These are phyloP conservation scores for Holtermannia corniformis DNA, from an alignment of 768 basidiomycete genomes.

Conservation along the genomic window DNA sequence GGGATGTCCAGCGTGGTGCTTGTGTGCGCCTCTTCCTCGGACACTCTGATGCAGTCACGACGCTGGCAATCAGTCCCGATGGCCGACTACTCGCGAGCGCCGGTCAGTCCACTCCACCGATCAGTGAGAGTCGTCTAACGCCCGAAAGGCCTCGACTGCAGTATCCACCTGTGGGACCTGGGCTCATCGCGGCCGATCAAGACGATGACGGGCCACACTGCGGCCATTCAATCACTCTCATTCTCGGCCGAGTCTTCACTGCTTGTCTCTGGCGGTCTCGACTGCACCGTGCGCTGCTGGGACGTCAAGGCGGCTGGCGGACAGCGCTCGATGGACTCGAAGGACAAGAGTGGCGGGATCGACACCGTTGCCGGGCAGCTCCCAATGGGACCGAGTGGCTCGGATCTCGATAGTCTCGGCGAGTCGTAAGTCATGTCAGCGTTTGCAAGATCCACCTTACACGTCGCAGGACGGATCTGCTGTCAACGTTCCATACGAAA, in stretches of 20 bases:
- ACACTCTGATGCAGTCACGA: conserved; percentile 78
- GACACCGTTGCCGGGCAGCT: conserved; percentile 1
- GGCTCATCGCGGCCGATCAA: conserved; percentile 90
- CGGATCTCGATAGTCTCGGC: background rate
- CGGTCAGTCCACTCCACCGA: conserved; percentile 48
- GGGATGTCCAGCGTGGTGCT: conserved; percentile 94
- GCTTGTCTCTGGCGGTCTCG: conserved; percentile 81
- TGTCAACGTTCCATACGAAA: conserved; percentile 90
- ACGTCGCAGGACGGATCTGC: conserved; percentile 73
- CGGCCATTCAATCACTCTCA: conserved; percentile 77
- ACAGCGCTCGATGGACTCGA: conserved; percentile 35
- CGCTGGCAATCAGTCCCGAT: conserved; percentile 83
- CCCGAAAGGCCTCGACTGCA: conserved; percentile 71
- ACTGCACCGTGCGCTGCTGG: conserved; percentile 98
- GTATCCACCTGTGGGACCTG: conserved; percentile 90
- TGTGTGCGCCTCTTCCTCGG: conserved; percentile 94
- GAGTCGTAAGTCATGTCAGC: conserved; percentile 3
- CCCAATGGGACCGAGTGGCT: conserved; percentile 4
- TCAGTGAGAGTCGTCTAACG: too few species aligned
- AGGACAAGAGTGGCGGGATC: background rate
- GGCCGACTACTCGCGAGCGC: conserved; percentile 88
- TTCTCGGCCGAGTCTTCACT: conserved; percentile 87
- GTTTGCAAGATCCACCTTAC: background rate
- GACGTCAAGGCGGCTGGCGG: conserved; percentile 78
- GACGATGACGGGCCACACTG: conserved; percentile 88